A percentile compares a stretch with the other conserved stretches of the same genome.
Evolutionary conservation across 2,329 filamentous ascomycete species (phyloP).

Genomic region (Xenosphaeropsis pyriputrescens): DNA sequence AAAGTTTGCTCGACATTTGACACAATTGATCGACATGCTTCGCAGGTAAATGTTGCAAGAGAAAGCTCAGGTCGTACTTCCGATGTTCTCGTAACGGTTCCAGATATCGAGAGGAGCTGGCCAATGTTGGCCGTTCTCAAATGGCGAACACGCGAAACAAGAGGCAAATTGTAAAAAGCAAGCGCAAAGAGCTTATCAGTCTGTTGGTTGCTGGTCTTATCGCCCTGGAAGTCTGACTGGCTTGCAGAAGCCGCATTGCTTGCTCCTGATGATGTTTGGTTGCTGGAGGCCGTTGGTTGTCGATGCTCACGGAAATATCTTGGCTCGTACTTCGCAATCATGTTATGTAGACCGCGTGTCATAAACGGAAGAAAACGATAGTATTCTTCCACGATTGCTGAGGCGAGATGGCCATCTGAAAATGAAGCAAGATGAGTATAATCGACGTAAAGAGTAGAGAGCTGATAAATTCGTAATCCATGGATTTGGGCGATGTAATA

Average conservation of each 20-base stretch:
- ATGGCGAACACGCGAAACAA: conserved; percentile 19
- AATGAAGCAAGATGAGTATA: conserved; percentile 69
- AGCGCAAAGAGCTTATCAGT: conserved; percentile 87
- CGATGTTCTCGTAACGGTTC: conserved; percentile 90
- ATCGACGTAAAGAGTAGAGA: conserved; percentile 81
- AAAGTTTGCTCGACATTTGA: conserved; percentile 95
- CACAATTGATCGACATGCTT: conserved; percentile 70
- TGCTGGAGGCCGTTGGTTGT: conserved; percentile 64
- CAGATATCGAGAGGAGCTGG: conserved; percentile 86
- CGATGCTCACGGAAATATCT: conserved; percentile 88
- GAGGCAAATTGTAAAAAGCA: conserved; percentile 61
- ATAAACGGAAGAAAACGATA: conserved; percentile 92
- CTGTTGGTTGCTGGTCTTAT: conserved; percentile 79
- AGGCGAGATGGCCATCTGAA: conserved; percentile 67
- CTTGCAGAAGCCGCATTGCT: conserved; percentile 47
- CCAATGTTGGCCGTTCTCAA: conserved; percentile 83
- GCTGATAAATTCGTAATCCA: conserved; percentile 54
- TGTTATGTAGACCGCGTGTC: conserved; percentile 74
- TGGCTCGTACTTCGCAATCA: conserved; percentile 89
- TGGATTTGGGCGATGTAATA: conserved; percentile 79
- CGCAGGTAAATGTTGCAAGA: conserved; percentile 82
- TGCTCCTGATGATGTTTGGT: conserved; percentile 51
- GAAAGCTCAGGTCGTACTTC: conserved; percentile 92
- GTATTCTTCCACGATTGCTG: conserved; percentile 79
- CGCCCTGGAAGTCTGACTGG: conserved; percentile 47